phyloP scores from a whole-genome alignment of 306 rosid species.

The Acmispon strigosus region DNA sequence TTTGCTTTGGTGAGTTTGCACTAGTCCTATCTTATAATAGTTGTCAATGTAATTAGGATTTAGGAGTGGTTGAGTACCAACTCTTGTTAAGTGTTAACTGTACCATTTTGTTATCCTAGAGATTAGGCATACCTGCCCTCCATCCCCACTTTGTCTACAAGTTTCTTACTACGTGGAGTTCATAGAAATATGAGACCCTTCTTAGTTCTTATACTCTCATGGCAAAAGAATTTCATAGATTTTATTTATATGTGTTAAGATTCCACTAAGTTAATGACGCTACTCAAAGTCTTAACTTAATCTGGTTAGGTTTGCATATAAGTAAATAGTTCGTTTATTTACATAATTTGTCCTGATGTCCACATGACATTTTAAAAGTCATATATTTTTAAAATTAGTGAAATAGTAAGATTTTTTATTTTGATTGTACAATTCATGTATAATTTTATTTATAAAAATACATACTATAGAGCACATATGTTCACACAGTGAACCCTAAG shows the following conservation, averaged over 20 bases:
- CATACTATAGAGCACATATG: too few relatives aligned
- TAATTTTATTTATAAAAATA: too few relatives aligned
- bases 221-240: too few relatives aligned
- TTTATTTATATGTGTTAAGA: neutral
- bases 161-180: neutral
- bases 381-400: too few relatives aligned
- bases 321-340: too few relatives aligned
- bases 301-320: neutral
- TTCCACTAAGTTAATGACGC: too few relatives aligned
- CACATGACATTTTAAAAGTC: too few relatives aligned
- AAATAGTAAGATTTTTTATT: too few relatives aligned
- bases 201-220: too few relatives aligned
- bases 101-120: constrained; percentile 21
- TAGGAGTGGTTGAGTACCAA: constrained; percentile 27
- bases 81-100: constrained; percentile 18
- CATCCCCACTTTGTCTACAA: neutral
- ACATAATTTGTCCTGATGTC: too few relatives aligned
- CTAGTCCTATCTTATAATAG: constrained; percentile 7
- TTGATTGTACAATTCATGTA: too few relatives aligned
- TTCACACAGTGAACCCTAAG: too few relatives aligned
- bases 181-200: neutral
- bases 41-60: neutral
- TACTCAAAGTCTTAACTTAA: neutral
- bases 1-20: constrained; percentile 1
- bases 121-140: constrained; percentile 45